Evolutionary conservation across 768 basidiomycete species (phyloP), one percentile per base, ranked within the genome.

Genomic region (Roridomyces roridus): DNA sequence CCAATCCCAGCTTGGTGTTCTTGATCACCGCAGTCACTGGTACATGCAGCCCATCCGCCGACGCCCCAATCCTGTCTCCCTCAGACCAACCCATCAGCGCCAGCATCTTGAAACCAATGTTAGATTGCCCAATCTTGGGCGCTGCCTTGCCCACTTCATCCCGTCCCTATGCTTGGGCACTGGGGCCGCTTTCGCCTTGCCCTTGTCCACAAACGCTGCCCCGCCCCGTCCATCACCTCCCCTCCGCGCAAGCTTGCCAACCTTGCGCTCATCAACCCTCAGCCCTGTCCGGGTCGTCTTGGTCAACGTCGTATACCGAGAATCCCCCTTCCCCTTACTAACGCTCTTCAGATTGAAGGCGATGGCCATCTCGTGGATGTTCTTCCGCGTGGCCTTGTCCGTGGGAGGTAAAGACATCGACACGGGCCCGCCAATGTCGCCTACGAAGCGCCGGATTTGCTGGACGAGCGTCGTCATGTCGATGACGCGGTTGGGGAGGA

Each of bases 41-140:
- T 6, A 73, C 85, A 23, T 88, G 86, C 51, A 96, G 71, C 0
- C 92, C 92, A 28, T 74, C 82, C 8, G 80, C 75, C 6, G 60
- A 57, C 1, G 72, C 66, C 0, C 94, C 94, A 64, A 96, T 94
- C 12, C 81, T 76, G 37, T 85, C 80, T 0, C 94, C 94, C 65
- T 94, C 91, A 4, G 83, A 70, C 94, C 94, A 96, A 37, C 96
- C 96, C 96, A 98, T 97, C 57, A 82, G 78, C 15, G 88, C 85
- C 60, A 98, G 70, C 85, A 98, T 84, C 74, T 74, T 84, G 76
- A 96, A 97, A 0, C 96, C 96, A 46, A 95, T 67, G 64, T 98
- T 98, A 2, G 84, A 75, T 60, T 83, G 77, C 14, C 83, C 87
- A 50, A 98, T 89, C 74, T 88, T 93, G 2, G 91, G 91, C 14